phyloP scores from a whole-genome alignment of 345 rosid genomes.

The Sisymbrium irio region DNA sequence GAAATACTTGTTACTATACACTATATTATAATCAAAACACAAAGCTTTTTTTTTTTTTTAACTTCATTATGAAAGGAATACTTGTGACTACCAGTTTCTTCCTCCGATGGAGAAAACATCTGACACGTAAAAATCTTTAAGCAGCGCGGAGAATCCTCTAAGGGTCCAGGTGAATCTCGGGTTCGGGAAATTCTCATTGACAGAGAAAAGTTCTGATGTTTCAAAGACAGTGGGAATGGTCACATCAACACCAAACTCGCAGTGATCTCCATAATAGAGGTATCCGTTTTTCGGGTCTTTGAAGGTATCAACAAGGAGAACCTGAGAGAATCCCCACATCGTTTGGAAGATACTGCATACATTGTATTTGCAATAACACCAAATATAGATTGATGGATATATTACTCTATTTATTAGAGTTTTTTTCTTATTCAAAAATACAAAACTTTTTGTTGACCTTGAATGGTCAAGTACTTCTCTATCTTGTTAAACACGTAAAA shows the following conservation, averaged over 20 bases:
- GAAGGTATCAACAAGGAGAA: not conserved
- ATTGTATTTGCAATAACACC: too few species aligned
- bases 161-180: not conserved
- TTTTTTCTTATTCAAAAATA: too few species aligned
- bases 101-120: constrained; percentile 8
- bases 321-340: not conserved
- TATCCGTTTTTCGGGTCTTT: not conserved
- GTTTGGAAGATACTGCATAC: not conserved
- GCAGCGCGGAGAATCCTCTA: not conserved
- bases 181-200: not conserved
- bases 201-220: not conserved
- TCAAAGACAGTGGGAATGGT: not conserved
- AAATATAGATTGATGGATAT: too few species aligned
- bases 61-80: too few species aligned
- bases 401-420: too few species aligned
- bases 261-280: not conserved
- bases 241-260: not conserved
- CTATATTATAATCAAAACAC: not conserved
- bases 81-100: constrained; percentile 20
- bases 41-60: too few species aligned
- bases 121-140: not conserved
- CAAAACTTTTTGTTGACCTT: too few species aligned
- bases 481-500: too few species aligned
- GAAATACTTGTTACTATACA: not conserved
- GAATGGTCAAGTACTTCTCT: too few species aligned